Conservation (phyloP, 352 stramenopile genomes). For the Phytopythium litorale region DNA sequence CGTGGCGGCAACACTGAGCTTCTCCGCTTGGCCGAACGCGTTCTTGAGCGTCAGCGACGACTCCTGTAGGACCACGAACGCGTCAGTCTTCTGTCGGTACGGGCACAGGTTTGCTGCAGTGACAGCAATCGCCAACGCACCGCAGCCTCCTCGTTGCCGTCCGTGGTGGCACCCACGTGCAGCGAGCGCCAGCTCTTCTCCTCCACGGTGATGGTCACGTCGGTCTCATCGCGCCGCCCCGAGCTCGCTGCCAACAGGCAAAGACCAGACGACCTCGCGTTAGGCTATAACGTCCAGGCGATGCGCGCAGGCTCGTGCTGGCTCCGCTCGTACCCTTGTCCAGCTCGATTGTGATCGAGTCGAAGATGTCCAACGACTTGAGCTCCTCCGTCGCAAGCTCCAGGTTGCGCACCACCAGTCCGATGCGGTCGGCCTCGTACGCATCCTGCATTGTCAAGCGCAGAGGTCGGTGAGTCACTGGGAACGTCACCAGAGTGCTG, state of each 20-base stretch:
- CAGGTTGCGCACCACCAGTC: constrained; percentile 54
- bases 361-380: constrained; percentile 79
- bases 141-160: constrained; percentile 81
- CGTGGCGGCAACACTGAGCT: constrained; percentile 72
- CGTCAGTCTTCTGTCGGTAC: not conserved
- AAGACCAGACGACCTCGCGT: not conserved
- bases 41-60: constrained; percentile 84
- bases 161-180: constrained; percentile 78
- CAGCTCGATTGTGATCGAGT: constrained; percentile 76
- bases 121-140: constrained; percentile 19
- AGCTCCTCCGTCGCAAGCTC: constrained; percentile 63
- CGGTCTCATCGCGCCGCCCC: constrained; percentile 65
- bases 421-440: constrained; percentile 66
- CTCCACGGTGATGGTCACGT: constrained; percentile 86
- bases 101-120: not conserved
- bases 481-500: not conserved
- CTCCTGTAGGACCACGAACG: constrained; percentile 30
- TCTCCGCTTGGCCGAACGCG: constrained; percentile 79
- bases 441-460: constrained; percentile 24
- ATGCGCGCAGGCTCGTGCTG: not conserved
- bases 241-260: constrained; percentile 43
- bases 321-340: constrained; percentile 42
- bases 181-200: constrained; percentile 86
- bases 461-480: not conserved
- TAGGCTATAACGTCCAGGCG: not conserved